phyloP scores from a whole-genome alignment of 768 basidiomycete genomes.

The Mycena filopes region DNA sequence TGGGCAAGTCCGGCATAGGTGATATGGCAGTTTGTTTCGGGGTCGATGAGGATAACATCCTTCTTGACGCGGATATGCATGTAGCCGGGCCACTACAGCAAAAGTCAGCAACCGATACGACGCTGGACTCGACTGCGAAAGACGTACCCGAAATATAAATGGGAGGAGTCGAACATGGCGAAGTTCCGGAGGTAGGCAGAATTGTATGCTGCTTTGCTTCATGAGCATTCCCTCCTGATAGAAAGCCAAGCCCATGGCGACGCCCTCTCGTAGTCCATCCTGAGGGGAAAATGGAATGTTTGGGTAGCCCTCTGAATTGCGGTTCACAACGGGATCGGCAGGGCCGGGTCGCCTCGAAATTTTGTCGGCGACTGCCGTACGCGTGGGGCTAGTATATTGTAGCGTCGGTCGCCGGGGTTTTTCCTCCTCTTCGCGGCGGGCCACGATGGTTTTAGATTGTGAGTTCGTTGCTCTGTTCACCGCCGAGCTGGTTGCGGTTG shows the following conservation, averaged over 20 bases:
- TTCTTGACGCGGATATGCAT: slow-evolving; percentile 14
- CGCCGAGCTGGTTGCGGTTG: no score
- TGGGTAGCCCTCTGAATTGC: background rate
- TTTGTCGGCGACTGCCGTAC: no score
- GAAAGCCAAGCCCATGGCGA: slow-evolving; percentile 27
- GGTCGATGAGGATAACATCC: slow-evolving; percentile 12
- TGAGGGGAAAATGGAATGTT: slow-evolving; percentile 17
- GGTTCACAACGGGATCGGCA: slow-evolving; percentile 10
- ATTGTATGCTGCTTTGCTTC: slow-evolving; percentile 18
- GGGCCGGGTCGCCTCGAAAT: no score
- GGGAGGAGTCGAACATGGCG: slow-evolving; percentile 6
- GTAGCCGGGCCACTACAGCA: slow-evolving; percentile 26
- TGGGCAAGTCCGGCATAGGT: slow-evolving; percentile 19
- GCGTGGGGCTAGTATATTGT: no score
- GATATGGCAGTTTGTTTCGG: slow-evolving; percentile 6
- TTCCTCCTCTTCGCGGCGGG: no score
- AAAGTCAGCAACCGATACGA: background rate
- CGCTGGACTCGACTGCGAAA: background rate
- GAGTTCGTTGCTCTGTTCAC: no score
- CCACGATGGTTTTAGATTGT: no score
- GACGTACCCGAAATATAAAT: slow-evolving; percentile 13
- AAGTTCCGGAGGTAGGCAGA: background rate
- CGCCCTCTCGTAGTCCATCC: slow-evolving; percentile 16
- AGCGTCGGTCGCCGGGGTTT: no score
- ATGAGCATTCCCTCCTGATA: slow-evolving; percentile 26